Base-by-base conservation (phyloP, 2,329 filamentous ascomycete genomes). In the Tolypocladium inflatum region DNA sequence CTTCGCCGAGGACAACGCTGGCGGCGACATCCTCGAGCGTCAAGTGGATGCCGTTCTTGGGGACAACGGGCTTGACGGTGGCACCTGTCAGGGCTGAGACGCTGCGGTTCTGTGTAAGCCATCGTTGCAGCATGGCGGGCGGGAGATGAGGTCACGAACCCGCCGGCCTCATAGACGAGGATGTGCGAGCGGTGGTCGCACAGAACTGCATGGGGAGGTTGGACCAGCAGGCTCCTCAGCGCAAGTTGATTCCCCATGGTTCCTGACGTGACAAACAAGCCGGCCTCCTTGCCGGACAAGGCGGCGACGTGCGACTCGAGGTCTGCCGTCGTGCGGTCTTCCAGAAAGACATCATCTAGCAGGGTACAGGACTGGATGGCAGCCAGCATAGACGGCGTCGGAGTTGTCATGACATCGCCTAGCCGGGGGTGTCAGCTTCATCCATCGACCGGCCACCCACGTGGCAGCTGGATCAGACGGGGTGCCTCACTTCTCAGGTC, bases 181-280 rank as follows among this genome's bases (percentile, higher is more conserved):
- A 97, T 89, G 69, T 97, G 93, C 5, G 85, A 83, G 39, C 90
- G 82, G 62, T 86, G 78, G 69, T 97, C 92, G 64, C 88, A 90
- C 10, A 97, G 76, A 6, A 97, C 83, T 9, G 83, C 82, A 70
- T 96, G 85, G 0, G 93, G 93, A 17, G 92, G 91, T 60, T 90
- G 87, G 1, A 78, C 81, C 17, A 97, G 80, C 59, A 94, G 88
- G 1, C 89, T 81, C 43, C 92, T 85, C 48, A 96, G 80, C 0
- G 88, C 87, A 21, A 97, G 78, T 71, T 96, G 91, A 74, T 97
- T 97, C 45, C 91, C 91, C 91, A 96, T 96, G 5, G 92, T 96
- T 4, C 93, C 93, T 0, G 90, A 94, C 59, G 95, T 79, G 57
- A 96, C 90, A 57, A 96, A 86, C 5, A 97, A 78, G 0, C 83